Evolutionary conservation across 1,284 basidiomycete species (phyloP).

Genomic region (Vanrija pseudolonga): DNA sequence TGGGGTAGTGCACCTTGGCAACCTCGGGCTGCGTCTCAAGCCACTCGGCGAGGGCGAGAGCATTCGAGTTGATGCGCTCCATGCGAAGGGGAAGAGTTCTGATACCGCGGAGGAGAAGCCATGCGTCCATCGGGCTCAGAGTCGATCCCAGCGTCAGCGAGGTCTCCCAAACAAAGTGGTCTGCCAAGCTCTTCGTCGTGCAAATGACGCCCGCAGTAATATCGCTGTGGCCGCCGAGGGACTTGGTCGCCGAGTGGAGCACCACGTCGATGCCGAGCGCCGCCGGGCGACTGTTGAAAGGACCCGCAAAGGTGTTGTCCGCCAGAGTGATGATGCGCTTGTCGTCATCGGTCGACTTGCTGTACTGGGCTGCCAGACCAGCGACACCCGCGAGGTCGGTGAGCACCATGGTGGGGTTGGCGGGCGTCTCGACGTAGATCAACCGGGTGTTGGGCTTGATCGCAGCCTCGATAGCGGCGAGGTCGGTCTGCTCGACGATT

Average conservation of each 20-base stretch:
- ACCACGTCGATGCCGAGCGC: constrained; percentile 10
- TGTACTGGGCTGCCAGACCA: neutral
- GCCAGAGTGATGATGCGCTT: constrained; percentile 6
- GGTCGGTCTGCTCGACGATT: constrained; percentile 8
- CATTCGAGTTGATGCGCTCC: constrained; percentile 13
- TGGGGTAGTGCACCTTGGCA: constrained; percentile 10
- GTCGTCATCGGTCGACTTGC: neutral
- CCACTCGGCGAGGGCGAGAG: constrained; percentile 8
- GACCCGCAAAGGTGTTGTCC: constrained; percentile 11
- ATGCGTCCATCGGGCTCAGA: constrained; percentile 13
- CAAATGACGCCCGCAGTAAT: constrained; percentile 13
- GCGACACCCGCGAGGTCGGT: constrained; percentile 7
- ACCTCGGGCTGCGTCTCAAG: constrained; percentile 7
- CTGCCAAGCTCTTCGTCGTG: neutral
- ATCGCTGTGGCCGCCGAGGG: constrained; percentile 12
- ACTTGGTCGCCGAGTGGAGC: constrained; percentile 13
- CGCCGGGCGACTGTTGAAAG: constrained; percentile 9
- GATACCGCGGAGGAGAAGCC: constrained; percentile 10
- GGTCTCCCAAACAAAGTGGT: constrained; percentile 8
- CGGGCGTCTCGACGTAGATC: constrained; percentile 16
- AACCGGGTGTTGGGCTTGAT: constrained; percentile 5
- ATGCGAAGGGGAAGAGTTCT: constrained; percentile 11
- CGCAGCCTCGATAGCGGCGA: constrained; percentile 5
- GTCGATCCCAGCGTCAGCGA: constrained; percentile 10
- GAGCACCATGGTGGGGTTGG: constrained; percentile 13